These are phyloP conservation scores for Penicillium paneum DNA, from an alignment of 2,329 filamentous ascomycete genomes.

Conservation along the genomic window DNA sequence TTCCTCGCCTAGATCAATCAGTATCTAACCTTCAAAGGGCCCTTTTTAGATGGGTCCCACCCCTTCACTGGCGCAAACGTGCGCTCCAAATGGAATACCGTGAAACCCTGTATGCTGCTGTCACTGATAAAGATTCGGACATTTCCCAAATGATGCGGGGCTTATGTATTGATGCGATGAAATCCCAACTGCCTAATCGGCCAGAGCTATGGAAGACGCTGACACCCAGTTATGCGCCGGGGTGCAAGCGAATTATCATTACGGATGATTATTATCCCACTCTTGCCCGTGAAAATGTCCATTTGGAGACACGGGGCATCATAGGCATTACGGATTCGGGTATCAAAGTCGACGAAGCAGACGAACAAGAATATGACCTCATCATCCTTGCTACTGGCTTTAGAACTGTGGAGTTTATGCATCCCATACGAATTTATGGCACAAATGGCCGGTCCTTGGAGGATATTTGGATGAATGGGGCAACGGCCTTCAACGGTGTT, in stretches of 20 bases:
- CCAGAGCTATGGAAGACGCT: conserved; percentile 54
- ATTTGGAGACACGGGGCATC: conserved; percentile 51
- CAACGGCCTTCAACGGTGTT: conserved; percentile 51
- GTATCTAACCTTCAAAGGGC: conserved; percentile 44
- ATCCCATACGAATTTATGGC: conserved; percentile 55
- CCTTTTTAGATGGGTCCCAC: conserved; percentile 52
- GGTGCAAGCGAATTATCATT: conserved; percentile 20
- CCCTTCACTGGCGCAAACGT: conserved; percentile 50
- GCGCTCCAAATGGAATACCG: conserved; percentile 55
- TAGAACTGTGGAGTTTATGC: conserved; percentile 57
- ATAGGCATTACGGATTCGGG: conserved; percentile 46
- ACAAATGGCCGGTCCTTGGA: conserved; percentile 42
- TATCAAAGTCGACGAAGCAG: conserved; percentile 46
- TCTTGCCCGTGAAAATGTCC: conserved; percentile 18
- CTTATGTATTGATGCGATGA: conserved; percentile 40
- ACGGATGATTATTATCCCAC: conserved; percentile 22
- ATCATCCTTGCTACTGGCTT: conserved; percentile 60
- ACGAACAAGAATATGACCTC: conserved; percentile 51
- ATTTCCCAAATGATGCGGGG: conserved; percentile 44
- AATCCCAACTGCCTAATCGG: conserved; percentile 47
- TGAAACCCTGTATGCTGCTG: conserved; percentile 48
- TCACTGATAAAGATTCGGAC: conserved; percentile 39
- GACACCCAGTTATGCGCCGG: conserved; percentile 42
- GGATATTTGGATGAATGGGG: conserved; percentile 55
- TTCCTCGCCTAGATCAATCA: conserved; percentile 51